phyloP scores from a whole-genome alignment of 192 early-diverging fungal species.

The Coemansia sp. region DNA sequence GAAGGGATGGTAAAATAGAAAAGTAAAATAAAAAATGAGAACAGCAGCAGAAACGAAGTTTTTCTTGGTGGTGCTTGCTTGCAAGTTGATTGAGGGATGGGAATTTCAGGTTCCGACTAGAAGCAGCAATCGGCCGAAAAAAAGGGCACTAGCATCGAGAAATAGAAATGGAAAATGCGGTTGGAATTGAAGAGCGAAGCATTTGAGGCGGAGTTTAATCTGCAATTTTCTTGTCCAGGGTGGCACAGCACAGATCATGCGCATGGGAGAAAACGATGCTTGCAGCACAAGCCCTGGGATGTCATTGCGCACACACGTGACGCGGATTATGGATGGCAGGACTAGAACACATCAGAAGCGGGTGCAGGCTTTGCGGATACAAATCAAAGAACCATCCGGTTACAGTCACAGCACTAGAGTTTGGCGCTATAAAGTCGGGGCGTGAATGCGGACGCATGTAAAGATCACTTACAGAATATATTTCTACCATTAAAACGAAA shows the following conservation, averaged over 20 bases:
- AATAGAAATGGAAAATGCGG: too few relatives aligned
- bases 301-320: conserved; percentile 32
- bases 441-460: not conserved
- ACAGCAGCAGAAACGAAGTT: not conserved
- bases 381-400: too few relatives aligned
- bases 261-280: conserved; percentile 11
- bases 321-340: conserved; percentile 4
- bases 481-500: too few relatives aligned
- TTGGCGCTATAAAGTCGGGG: not conserved
- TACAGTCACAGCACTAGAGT: not conserved
- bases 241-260: conserved; percentile 38
- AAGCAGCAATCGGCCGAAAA: too few relatives aligned
- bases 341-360: not conserved
- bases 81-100: too few relatives aligned
- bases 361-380: not conserved
- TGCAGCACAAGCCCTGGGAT: not conserved
- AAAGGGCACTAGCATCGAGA: too few relatives aligned
- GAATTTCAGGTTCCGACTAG: too few relatives aligned
- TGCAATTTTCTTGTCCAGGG: not conserved
- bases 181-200: not conserved
- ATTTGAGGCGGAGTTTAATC: conserved; percentile 10
- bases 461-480: too few relatives aligned
- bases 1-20: too few relatives aligned
- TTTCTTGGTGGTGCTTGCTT: too few relatives aligned
- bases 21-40: not conserved